Evolutionary conservation across 495 filamentous ascomycete species (phyloP).

Genomic region (Podospora sp.): DNA sequence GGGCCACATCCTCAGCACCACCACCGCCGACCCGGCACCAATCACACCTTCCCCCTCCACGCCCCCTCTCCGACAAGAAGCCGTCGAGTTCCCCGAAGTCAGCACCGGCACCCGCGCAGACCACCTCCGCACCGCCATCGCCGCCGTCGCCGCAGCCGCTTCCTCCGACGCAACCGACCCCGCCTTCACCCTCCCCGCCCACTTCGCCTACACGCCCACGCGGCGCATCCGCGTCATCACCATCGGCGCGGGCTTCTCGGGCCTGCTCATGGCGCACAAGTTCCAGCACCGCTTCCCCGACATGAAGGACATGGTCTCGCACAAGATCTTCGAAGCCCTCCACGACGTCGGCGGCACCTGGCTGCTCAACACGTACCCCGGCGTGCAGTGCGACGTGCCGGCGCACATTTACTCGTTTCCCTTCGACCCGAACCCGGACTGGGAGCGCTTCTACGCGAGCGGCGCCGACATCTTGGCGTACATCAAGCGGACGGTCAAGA

Average conservation of each 20-base stretch:
- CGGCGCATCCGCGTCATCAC: constrained; percentile 24
- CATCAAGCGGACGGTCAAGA: constrained; percentile 38
- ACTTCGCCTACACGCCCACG: constrained; percentile 6
- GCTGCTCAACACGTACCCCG: constrained; percentile 15
- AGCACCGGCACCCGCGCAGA: background rate
- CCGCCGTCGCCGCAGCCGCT: background rate
- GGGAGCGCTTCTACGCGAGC: constrained; percentile 41
- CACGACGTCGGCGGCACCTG: constrained; percentile 62
- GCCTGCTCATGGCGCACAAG: constrained; percentile 33
- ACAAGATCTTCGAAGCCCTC: constrained; percentile 63
- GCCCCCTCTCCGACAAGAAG: constrained; percentile 5
- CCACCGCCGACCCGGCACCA: background rate
- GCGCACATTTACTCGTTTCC: constrained; percentile 38
- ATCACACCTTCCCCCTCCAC: background rate
- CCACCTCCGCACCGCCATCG: background rate
- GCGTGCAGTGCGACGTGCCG: constrained; percentile 36
- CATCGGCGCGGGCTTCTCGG: constrained; percentile 39
- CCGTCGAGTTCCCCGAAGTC: constrained; percentile 6
- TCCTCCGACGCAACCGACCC: background rate
- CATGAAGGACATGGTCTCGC: constrained; percentile 34
- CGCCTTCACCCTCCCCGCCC: background rate
- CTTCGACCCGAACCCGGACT: constrained; percentile 47
- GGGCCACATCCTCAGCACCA: constrained; percentile 1
- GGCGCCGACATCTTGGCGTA: constrained; percentile 39
- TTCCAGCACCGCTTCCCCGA: constrained; percentile 29